Base-by-base conservation (phyloP, 2,329 filamentous ascomycete species). In the Macrophomina phaseolina region DNA sequence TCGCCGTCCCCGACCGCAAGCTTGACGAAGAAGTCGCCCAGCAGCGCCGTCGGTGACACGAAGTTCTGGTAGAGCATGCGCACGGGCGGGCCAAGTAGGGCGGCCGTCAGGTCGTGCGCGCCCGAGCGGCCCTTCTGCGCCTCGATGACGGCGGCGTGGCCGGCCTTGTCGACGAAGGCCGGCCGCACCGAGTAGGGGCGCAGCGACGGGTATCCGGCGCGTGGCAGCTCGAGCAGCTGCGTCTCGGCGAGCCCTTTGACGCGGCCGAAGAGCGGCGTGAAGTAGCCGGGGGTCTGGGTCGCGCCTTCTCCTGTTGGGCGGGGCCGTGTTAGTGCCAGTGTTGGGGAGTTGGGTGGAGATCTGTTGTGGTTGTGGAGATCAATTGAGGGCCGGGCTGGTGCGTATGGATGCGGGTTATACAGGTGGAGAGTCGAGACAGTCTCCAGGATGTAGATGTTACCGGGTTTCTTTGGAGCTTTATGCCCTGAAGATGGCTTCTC, bases 171-270 rank as follows among this genome's bases (percentile, higher is more conserved):
- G 11, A 93, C 85, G 7, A 79, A 84, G 0, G 74, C 86, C 0
- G 90, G 89, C 0, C 91, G 83, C 6, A 89, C 79, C 11, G 84
- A 86, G 70, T 85, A 85, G 1, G 85, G 81, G 36, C 80, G 82
- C 65, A 92, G 81, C 6, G 78, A 75, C 0, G 82, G 78, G 52
- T 81, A 81, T 4, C 40, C 42, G 69, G 73, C 68, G 36, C 79
- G 77, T 14, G 78, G 74, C 14, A 92, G 75, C 0, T 83, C 81
- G 1, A 89, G 81, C 1, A 94, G 82, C 1, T 80, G 76, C 1
- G 81, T 70, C 77, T 94, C 91, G 0, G 86, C 85, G 73, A 87
- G 82, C 12, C 91, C 91, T 75, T 94, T 93, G 65, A 91, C 82
- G 12, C 84, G 81, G 1, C 82, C 88, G 72, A 87, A 93, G 52